Evolutionary conservation across 2,329 filamentous ascomycete species (phyloP).

Genomic region (Onygena corvina): DNA sequence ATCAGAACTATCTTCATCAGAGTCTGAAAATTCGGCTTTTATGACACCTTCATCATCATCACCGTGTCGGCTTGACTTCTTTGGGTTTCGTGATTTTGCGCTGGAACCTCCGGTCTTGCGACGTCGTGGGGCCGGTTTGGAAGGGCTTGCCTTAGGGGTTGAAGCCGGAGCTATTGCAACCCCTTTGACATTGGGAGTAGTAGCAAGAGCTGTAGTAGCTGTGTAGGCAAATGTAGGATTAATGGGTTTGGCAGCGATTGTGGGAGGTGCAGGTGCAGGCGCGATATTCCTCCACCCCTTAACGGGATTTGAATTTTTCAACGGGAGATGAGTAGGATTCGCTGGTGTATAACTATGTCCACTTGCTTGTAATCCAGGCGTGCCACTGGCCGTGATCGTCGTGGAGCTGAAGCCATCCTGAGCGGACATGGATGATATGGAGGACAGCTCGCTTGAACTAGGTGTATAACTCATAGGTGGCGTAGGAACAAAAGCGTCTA

Average conservation of each 20-base stretch:
- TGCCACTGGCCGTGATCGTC: neutral
- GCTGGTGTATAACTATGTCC: neutral
- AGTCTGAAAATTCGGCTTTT: constrained; percentile 27
- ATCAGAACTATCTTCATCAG: constrained; percentile 32
- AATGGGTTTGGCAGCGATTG: neutral
- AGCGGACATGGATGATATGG: constrained; percentile 8
- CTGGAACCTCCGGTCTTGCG: constrained; percentile 8
- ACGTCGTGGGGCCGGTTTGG: neutral
- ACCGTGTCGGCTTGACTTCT: constrained; percentile 15
- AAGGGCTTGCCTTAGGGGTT: neutral
- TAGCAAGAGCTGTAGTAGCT: neutral
- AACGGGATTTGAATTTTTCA: neutral
- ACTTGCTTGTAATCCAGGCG: neutral
- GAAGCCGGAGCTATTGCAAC: neutral
- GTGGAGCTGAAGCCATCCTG: neutral
- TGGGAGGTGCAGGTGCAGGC: constrained; percentile 5
- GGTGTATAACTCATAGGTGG: constrained; percentile 7
- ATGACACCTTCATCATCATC: constrained; percentile 26
- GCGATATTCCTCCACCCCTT: constrained; percentile 7
- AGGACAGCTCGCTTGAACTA: constrained; percentile 9
- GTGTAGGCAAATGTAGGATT: neutral
- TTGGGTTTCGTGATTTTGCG: constrained; percentile 10
- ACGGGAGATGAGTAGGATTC: constrained; percentile 1
- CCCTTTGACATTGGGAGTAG: neutral
- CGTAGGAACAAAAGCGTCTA: neutral